Evolutionary conservation across 1,284 basidiomycete species (phyloP), one percentile per base, ranked within the genome.

Genomic region (Hemileia vastatrix): DNA sequence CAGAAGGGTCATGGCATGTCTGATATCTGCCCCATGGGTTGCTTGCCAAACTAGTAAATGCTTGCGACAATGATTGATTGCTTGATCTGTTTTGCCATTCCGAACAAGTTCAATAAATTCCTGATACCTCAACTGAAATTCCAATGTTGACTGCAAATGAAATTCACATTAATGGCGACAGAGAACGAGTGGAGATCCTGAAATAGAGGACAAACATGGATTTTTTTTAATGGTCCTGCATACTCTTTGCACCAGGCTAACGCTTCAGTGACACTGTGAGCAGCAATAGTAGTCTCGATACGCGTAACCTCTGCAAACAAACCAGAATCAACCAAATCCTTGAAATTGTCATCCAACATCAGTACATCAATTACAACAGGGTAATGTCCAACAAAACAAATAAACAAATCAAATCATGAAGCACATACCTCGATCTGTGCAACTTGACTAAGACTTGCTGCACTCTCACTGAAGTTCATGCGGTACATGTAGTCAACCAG

Each of bases 161-260:
- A 11, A 21, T 54, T n/a, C 23, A 18, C 1, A 44, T 18, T 15
- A 3, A 3, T 3, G 43, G 3, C 19, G 3, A 9, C 19, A 15
- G 19, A 44, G 43, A 8, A 44, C 4, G 19, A 44, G 8, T 8
- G 1, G 18, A 3, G 3, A 52, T 24, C 9, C 6, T 36, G 23
- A 40, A 24, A 31, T 6, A 62, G 57, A 54, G 6, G 31, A 72
- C 81, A 67, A 63, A 86, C 58, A 27, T 60, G 58, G 71, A 86
- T 83, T 79, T 96, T 97, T 64, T 90, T 85, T 61, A 98, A 81
- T 6, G 88, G 86, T 31, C 84, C 83, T 76, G 94, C 89, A 78
- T 99, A 96, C 80, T 99, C 95, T 64, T 84, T 90, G 71, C 93
- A 97, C 94, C 94, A 99, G 13, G 84, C 82, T 48, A 99, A 79